Evolutionary conservation across 345 rosid genomes (phyloP), one percentile per base, ranked within the genome.

Genomic region (Jatropha curcas): DNA sequence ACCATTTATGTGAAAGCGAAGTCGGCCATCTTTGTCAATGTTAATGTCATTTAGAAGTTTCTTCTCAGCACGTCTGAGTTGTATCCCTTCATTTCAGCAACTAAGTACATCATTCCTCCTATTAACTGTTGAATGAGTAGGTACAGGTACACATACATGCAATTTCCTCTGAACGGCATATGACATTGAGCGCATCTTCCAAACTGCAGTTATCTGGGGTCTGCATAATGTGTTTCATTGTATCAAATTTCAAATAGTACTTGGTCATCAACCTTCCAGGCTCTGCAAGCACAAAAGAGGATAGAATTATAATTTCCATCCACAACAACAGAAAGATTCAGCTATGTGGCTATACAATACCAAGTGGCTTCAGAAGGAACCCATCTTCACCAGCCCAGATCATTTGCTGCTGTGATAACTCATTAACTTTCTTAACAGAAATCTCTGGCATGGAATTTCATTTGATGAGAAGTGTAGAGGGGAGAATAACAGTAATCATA

Each of bases 181-280:
- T 72, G 67, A 86, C 83, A 17, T 85, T 88, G 68, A 95, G 89
- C 57, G 86, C 88, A 69, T 89, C 97, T 79, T 91, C 97, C 84
- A 95, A 79, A 76, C 85, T 85, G 86, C 94, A 88, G 70, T 82
- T 75, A 19, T 77, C 80, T 69, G 92, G 89, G 24, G 89, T 82
- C 79, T 79, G 76, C 89, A 95, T 88, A 58, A 95, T 88, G 86
- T 85, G 84, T 83, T 95, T 95, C 99, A 95, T 95, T 58, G 97
- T 95, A 77, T 84, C 75, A 71, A 88, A 92, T 83, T 91, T 92
- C 82, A 95, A 72, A 76, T 95, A 92, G 81, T 95, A 95, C 87
- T 89, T 90, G 79, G 98, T 92, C 99, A 95, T 95, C 89, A 95
- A 83, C 70, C 85, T 85, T 82, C 99, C 97, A 55, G 98, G 98